A percentile compares a stretch with the other conserved stretches of the same genome.
phyloP scores from a whole-genome alignment of 345 rosid species.

The Firmiana major region DNA sequence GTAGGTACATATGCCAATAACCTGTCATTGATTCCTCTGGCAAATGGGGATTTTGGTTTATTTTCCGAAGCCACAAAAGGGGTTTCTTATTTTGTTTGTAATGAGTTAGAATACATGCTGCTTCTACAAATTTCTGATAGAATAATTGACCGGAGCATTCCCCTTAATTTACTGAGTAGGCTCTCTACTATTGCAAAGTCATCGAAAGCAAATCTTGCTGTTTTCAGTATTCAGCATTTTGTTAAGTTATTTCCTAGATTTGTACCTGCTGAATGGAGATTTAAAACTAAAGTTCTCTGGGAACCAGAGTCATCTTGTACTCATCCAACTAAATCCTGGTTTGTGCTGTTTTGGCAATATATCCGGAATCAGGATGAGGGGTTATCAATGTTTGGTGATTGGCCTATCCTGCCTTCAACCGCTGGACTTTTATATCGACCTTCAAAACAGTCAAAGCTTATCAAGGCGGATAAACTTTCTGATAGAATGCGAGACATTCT shows the following conservation, averaged over 20 bases:
- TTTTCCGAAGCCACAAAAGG: slow-evolving; percentile 54
- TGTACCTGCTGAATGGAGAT: slow-evolving; percentile 83
- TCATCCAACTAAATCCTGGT: slow-evolving; percentile 82
- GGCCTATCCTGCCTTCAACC: slow-evolving; percentile 91
- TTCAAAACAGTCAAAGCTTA: slow-evolving; percentile 70
- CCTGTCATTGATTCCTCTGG: slow-evolving; percentile 78
- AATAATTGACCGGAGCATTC: slow-evolving; percentile 66
- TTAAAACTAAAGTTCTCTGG: slow-evolving; percentile 65
- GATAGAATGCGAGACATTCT: slow-evolving; percentile 52
- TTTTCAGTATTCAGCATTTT: slow-evolving; percentile 51
- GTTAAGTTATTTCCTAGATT: slow-evolving; percentile 65
- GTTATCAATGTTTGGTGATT: slow-evolving; percentile 66
- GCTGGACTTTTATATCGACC: slow-evolving; percentile 72
- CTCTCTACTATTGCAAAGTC: slow-evolving; percentile 68
- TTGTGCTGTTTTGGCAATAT: slow-evolving; percentile 81
- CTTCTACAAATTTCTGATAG: slow-evolving; percentile 62
- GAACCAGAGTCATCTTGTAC: slow-evolving; percentile 47
- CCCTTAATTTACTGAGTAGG: slow-evolving; percentile 49
- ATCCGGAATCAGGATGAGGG: slow-evolving; percentile 55
- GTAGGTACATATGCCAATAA: slow-evolving; percentile 52
- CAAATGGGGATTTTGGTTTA: slow-evolving; percentile 74
- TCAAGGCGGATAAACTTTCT: slow-evolving; percentile 60
- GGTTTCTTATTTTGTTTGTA: slow-evolving; percentile 63
- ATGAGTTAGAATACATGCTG: slow-evolving; percentile 64
- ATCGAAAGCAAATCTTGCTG: slow-evolving; percentile 53